Conservation (phyloP, 2,329 filamentous ascomycete species). For the Coccinonectria pachysandricola region DNA sequence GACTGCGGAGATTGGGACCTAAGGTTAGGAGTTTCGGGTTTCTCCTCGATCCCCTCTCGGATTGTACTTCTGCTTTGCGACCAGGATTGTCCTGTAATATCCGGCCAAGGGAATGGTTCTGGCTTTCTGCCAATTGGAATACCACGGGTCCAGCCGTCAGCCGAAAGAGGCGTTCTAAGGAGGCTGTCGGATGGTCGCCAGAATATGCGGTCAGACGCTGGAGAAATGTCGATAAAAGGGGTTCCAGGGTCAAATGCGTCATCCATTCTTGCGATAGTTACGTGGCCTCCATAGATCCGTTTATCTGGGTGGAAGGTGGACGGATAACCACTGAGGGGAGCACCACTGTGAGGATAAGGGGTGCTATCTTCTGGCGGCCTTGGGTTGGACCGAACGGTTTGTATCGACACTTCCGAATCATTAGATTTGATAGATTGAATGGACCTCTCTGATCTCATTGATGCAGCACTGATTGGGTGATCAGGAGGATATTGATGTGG, state of each 20-base stretch:
- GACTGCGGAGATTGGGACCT: constrained; percentile 3
- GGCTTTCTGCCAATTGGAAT: constrained; percentile 12
- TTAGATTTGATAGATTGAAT: constrained; percentile 12
- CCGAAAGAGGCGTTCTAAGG: constrained; percentile 9
- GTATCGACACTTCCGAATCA: constrained; percentile 11
- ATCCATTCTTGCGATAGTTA: constrained; percentile 4
- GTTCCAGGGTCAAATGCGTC: constrained; percentile 8
- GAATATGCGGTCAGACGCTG: constrained; percentile 8
- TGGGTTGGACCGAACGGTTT: constrained; percentile 17
- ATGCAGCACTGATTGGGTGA: constrained; percentile 10
- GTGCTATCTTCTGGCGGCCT: constrained; percentile 22
- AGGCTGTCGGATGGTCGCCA: constrained; percentile 12
- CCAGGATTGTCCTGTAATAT: constrained; percentile 3
- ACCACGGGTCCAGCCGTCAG: constrained; percentile 5
- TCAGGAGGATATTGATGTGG: constrained; percentile 3
- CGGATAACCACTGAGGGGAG: constrained; percentile 12
- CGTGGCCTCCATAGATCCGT: constrained; percentile 10
- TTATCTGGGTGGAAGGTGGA: constrained; percentile 5
- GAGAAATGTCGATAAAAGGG: constrained; percentile 12
- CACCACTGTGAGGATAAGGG: constrained; percentile 17
- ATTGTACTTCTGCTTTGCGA: constrained; percentile 1
- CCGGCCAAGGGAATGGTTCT: constrained; percentile 15
- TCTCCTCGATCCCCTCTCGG: neutral
- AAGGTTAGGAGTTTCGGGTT: no score
- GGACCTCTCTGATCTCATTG: constrained; percentile 12